phyloP scores from a whole-genome alignment of 495 filamentous ascomycete species.

The Podospora appendiculata region DNA sequence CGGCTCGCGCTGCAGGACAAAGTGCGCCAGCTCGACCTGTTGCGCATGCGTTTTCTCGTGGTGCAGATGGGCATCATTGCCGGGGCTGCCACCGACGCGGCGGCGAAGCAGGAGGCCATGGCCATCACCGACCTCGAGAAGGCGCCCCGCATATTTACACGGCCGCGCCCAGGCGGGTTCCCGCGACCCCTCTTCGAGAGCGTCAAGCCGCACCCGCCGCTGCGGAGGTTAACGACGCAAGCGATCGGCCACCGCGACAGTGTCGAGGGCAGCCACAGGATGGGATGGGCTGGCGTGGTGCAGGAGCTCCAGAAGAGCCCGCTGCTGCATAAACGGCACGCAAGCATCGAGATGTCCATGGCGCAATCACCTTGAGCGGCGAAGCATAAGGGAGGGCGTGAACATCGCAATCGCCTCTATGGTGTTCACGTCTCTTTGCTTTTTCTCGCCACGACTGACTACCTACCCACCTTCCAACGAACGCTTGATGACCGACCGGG shows the following conservation, averaged over 20 bases:
- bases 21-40: conserved; percentile 51
- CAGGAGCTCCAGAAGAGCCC: conserved; percentile 44
- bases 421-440: too few relatives aligned
- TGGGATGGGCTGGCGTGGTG: conserved; percentile 47
- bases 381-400: not conserved
- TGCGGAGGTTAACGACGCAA: conserved; percentile 37
- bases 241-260: conserved; percentile 33
- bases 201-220: conserved; percentile 31
- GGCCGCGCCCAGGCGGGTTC: conserved; percentile 7
- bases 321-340: conserved; percentile 41
- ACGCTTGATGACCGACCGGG: too few relatives aligned
- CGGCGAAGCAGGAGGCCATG: conserved; percentile 23
- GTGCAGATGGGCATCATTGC: conserved; percentile 48
- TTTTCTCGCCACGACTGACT: too few relatives aligned
- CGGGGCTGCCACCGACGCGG: conserved; percentile 25
- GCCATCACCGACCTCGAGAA: conserved; percentile 22
- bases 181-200: conserved; percentile 28
- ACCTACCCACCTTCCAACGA: too few relatives aligned
- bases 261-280: conserved; percentile 26
- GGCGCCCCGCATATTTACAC: not conserved
- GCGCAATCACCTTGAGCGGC: conserved; percentile 1
- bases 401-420: not conserved
- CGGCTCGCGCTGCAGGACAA: conserved; percentile 38
- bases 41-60: conserved; percentile 50
- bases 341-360: conserved; percentile 44